phyloP scores from a whole-genome alignment of 768 basidiomycete genomes.

The Leccinum variicolor region DNA sequence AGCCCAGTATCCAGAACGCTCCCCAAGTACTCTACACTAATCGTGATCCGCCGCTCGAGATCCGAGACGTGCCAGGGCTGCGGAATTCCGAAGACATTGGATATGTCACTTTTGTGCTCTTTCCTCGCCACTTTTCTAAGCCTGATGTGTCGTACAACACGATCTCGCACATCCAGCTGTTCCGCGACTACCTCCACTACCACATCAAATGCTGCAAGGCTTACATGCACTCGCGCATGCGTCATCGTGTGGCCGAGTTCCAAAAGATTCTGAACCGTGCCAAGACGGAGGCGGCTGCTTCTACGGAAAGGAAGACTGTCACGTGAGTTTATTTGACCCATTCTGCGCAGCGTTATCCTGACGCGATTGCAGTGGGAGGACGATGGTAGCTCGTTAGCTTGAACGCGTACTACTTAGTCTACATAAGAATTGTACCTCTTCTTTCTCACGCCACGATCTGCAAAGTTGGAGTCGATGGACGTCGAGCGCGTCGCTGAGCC shows the following conservation, averaged over 20 bases:
- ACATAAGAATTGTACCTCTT: background rate
- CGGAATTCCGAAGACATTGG: slow-evolving; percentile 85
- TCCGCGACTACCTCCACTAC: slow-evolving; percentile 99
- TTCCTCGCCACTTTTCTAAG: slow-evolving; percentile 91
- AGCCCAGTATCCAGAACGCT: slow-evolving; percentile 91
- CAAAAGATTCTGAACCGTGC: slow-evolving; percentile 94
- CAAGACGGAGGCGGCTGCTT: slow-evolving; percentile 82
- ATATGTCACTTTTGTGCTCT: slow-evolving; percentile 97
- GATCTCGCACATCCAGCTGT: slow-evolving; percentile 93
- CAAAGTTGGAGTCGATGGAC: slow-evolving; percentile 14
- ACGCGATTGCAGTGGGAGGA: slow-evolving; percentile 45
- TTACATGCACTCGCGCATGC: slow-evolving; percentile 98
- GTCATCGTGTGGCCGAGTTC: slow-evolving; percentile 91
- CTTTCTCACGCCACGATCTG: slow-evolving; percentile 22
- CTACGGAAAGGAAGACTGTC: slow-evolving; percentile 82
- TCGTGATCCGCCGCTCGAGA: slow-evolving; percentile 95
- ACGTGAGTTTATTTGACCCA: slow-evolving; percentile 47
- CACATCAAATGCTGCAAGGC: slow-evolving; percentile 99
- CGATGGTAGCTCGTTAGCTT: slow-evolving; percentile 49
- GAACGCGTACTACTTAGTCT: background rate
- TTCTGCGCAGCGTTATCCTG: slow-evolving; percentile 1
- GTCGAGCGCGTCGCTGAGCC: slow-evolving; percentile 3
- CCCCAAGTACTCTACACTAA: slow-evolving; percentile 96
- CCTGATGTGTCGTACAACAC: slow-evolving; percentile 64
- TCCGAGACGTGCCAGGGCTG: slow-evolving; percentile 80